These are phyloP conservation scores for Eimeria tenella DNA, from an alignment of 169 alveolate species.

Conservation along the genomic window DNA sequence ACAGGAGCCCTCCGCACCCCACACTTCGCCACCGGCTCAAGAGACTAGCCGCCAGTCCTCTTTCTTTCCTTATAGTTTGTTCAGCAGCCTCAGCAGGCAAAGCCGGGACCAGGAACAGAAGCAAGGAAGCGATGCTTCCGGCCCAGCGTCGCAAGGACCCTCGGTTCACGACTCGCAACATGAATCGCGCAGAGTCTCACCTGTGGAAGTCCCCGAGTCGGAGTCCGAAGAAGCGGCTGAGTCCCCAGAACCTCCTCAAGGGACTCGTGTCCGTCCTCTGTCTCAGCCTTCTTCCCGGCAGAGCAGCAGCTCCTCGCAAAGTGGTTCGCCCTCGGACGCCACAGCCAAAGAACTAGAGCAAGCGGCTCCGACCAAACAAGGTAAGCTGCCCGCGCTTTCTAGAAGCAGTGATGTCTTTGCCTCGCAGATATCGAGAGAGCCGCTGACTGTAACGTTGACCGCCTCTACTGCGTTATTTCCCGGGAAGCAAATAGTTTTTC, in stretches of 20 bases:
- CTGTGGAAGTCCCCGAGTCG: neutral
- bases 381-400: too few species aligned
- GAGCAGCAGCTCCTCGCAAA: too few species aligned
- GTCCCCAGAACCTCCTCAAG: conserved; percentile 7
- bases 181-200: neutral
- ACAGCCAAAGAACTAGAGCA: too few species aligned
- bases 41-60: conserved; percentile 15
- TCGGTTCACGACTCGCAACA: neutral
- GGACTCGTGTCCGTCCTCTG: conserved; percentile 1
- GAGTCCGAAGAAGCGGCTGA: neutral
- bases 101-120: neutral
- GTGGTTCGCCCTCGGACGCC: too few species aligned
- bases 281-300: neutral
- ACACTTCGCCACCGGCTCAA: neutral
- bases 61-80: neutral
- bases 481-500: too few species aligned
- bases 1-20: neutral
- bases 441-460: too few species aligned
- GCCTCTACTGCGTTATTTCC: too few species aligned
- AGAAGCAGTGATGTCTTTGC: too few species aligned
- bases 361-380: too few species aligned
- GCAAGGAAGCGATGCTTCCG: neutral
- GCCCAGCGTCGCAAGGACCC: conserved; percentile 14
- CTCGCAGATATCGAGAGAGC: too few species aligned
- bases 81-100: neutral